Evolutionary conservation across 768 basidiomycete genomes (phyloP), one percentile per base, ranked within the genome.

Genomic region (Daedalea quercina): DNA sequence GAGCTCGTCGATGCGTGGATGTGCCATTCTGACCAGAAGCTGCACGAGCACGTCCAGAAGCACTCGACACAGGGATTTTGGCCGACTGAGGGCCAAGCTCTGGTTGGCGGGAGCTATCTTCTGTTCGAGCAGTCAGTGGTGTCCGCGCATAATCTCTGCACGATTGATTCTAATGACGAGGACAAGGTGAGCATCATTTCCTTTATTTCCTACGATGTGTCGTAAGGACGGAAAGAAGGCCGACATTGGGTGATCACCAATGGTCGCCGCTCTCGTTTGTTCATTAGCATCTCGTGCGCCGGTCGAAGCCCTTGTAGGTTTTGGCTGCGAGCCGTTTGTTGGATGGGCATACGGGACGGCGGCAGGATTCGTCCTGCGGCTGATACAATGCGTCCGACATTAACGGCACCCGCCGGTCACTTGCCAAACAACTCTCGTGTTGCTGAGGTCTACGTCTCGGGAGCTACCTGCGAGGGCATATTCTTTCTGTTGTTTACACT

Each of bases 1-100:
- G 95, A 98, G 66, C 82, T 98, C 15, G 82, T 98, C 19, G 95
- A 97, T 57, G 87, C 94, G 7, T 98, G 95, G 95, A 93, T 98
- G 88, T 98, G 95, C 62, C 95, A 97, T 67, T 68, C 83, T 9
- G 93, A 96, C 62, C 93, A 95, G 71, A 83, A 80, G 41, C 72
- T 97, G 46, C 80, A 87, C 56, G 83, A 84, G 31, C 79, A 83
- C 13, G 77, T 91, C 2, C 69, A 79, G 47, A 74, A 79, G 55
- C 77, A 78, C 57, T 73, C 70, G 67, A 73, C 71, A 61, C 69
- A 76, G 54, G 88, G 87, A 17, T 87, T 97, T 66, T 92, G 89
- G 87, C 94, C 95, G 1, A 68, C 72, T 3, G 61, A 64, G 15
- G 78, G 80, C 1, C 79, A 90, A 58, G 90, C 85, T 1, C 75